Evolutionary conservation across 495 filamentous ascomycete genomes (phyloP).

Genomic region (Lophium mytilinum): DNA sequence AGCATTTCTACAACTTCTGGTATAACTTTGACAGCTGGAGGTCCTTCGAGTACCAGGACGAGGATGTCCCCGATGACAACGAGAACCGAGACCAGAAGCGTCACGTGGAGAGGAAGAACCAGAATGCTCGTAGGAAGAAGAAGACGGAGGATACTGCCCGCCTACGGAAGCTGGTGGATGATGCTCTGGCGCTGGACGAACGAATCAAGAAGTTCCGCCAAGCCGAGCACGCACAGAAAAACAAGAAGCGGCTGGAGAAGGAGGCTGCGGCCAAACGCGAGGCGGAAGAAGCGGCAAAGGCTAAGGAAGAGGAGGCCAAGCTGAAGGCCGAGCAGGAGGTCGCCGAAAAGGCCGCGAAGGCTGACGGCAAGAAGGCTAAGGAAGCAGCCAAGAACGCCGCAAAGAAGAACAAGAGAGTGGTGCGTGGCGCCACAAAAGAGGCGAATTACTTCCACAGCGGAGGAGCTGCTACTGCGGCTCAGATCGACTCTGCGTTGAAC

Average conservation of each 20-base stretch:
- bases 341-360: constrained; percentile 70
- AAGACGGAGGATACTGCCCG: constrained; percentile 95
- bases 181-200: constrained; percentile 71
- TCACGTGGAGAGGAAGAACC: constrained; percentile 94
- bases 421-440: constrained; percentile 87
- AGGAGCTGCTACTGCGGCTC: constrained; percentile 57
- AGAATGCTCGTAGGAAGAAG: constrained; percentile 95
- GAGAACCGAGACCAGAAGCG: constrained; percentile 99
- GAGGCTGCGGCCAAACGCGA: constrained; percentile 84
- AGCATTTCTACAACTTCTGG: constrained; percentile 98
- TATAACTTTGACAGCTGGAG: constrained; percentile 99
- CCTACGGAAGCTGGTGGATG: constrained; percentile 80
- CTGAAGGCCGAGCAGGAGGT: constrained; percentile 76
- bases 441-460: constrained; percentile 79
- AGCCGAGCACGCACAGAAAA: constrained; percentile 81
- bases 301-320: constrained; percentile 69
- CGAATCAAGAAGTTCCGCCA: constrained; percentile 96
- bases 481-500: constrained; percentile 72
- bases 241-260: constrained; percentile 83
- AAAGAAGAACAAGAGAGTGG: constrained; percentile 98
- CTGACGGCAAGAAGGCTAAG: constrained; percentile 89
- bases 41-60: constrained; percentile 94
- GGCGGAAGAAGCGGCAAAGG: constrained; percentile 67
- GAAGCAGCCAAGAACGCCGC: constrained; percentile 95
- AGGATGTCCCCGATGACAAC: constrained; percentile 97